Percentiles rank a stretch among this genome's conserved stretches.
Evolutionary conservation across 768 basidiomycete species (phyloP).

Genomic region (Agaricus blazei): DNA sequence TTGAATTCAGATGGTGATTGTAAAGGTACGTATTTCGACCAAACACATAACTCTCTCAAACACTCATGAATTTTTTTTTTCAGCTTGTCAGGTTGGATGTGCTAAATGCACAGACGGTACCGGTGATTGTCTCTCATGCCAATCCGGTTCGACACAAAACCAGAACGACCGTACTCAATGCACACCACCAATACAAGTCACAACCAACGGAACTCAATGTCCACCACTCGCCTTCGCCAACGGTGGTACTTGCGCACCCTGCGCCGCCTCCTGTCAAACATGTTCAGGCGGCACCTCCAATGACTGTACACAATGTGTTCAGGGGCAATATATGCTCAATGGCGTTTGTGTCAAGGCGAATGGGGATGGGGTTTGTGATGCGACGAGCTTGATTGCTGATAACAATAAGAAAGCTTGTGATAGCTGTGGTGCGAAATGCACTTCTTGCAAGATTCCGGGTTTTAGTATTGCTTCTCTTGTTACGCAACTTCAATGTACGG

Average conservation of each 20-base stretch:
- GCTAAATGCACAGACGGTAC: slow-evolving; percentile 56
- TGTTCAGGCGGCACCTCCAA: slow-evolving; percentile 62
- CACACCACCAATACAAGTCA: slow-evolving; percentile 43
- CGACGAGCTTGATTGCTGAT: slow-evolving; percentile 64
- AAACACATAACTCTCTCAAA: slow-evolving; percentile 26
- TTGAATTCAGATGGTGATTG: slow-evolving; percentile 66
- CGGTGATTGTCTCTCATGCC: slow-evolving; percentile 69
- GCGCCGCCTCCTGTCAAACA: slow-evolving; percentile 60
- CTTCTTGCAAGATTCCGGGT: slow-evolving; percentile 64
- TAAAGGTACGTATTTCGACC: slow-evolving; percentile 43
- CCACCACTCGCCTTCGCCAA: slow-evolving; percentile 59
- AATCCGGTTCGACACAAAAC: slow-evolving; percentile 60
- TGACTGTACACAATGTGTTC: slow-evolving; percentile 64
- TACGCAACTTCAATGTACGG: slow-evolving; percentile 65
- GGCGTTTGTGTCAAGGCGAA: slow-evolving; percentile 66
- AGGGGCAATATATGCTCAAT: slow-evolving; percentile 53
- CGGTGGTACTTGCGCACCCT: slow-evolving; percentile 47
- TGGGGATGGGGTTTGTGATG: slow-evolving; percentile 64
- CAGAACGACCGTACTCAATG: slow-evolving; percentile 63
- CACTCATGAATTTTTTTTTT: slow-evolving; percentile 24
- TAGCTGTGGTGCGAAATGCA: slow-evolving; percentile 76
- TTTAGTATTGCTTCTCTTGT: slow-evolving; percentile 65
- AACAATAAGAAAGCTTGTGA: slow-evolving; percentile 78
- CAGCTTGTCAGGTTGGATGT: slow-evolving; percentile 76
- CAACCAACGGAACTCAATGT: slow-evolving; percentile 52